Base-by-base conservation (phyloP, 176 grass and related monocot genomes). In the Rhynchospora breviuscula region DNA sequence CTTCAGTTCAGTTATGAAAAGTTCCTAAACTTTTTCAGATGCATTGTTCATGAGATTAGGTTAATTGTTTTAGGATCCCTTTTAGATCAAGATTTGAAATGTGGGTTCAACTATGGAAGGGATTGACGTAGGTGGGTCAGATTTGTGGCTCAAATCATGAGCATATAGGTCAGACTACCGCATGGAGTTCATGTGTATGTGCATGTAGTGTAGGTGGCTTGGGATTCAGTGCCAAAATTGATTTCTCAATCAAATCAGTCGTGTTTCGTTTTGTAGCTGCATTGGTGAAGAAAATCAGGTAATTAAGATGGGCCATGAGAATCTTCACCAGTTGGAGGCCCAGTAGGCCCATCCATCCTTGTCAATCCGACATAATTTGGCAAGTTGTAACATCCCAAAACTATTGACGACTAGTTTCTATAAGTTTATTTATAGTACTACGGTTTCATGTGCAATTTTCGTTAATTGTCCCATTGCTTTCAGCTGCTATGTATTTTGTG, bases 181-280 rank as follows among this genome's bases (percentile, higher is more conserved):
- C n/a, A 23, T 64, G 62, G 62, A 67, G 31, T 19, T 8, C 57
- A 59, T 59, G 17, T 21, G 67, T 45, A 74, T 74, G 69, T 22
- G 69, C 69, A 21, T 21, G 2, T 70, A 71, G 15, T 40, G 7
- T 74, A 74, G 46, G 19, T 74, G n/a, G 46, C 70, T 52, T 74
- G 70, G 46, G 19, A 74, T 74, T 74, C 46, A 74, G 70, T 74
- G 70, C 70, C 18, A 51, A 52, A 51, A 23, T 74, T 52, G 13
- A 74, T 74, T 74, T 22, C 45, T 52, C 70, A 25, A 49, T 74
- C 46, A 74, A 74, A 74, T 74, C 45, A 74, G 46, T 74, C 19
- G 45, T 52, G 70, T 51, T 74, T 74, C 46, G 46, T 74, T 51
- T 51, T 52, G 70, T 52, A 52, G 47, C 47, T 75, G 10, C 21